Base-by-base conservation (phyloP, 208 protist genomes). In the Trypanosoma caninum region DNA sequence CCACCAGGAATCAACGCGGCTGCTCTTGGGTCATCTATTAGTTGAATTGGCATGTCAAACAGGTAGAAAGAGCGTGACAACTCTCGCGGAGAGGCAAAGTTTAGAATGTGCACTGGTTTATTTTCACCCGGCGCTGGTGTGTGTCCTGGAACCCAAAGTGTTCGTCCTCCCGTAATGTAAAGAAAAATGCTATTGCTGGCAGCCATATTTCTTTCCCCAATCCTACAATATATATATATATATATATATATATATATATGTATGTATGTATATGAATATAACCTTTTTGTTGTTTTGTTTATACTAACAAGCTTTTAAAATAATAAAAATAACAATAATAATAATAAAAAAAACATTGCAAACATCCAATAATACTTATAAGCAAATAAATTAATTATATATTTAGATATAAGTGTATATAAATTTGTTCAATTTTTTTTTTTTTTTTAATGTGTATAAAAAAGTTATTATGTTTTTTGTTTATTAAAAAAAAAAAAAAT, bases 101-200 rank as follows among this genome's bases (percentile, higher is more conserved):
- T 65, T 11, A 94, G 76, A 50, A 94, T 78, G 25, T 82, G 77
- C 7, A 94, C 78, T 14, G 73, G 78, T 56, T 78, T 74, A 27
- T 64, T 83, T 58, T 91, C 84, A 31, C 25, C 41, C 0, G 73
- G 66, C 13, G 72, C 58, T 7, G 88, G 65, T 34, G 69, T 75
- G 74, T 95, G 88, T n/a, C 70, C 69, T 11, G 88, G 83, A 50
- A 95, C 84, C 88, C 88, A 95, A 53, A 95, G 55, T 23, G 88
- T 94, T n/a, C 88, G 78, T 16, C 85, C 85, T 44, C 72, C 76
- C 2, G 77, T 53, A 33, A 79, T 74, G 44, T 90, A 76, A 16
- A 94, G 64, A 65, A 91, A 94, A 54, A 92, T 90, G 37, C 79
- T 76, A 7, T 56, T 55, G 22, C 28, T 55, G 9, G 51, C 20